Conservation (phyloP, 495 filamentous ascomycete genomes). For the Xylaria venustula region DNA sequence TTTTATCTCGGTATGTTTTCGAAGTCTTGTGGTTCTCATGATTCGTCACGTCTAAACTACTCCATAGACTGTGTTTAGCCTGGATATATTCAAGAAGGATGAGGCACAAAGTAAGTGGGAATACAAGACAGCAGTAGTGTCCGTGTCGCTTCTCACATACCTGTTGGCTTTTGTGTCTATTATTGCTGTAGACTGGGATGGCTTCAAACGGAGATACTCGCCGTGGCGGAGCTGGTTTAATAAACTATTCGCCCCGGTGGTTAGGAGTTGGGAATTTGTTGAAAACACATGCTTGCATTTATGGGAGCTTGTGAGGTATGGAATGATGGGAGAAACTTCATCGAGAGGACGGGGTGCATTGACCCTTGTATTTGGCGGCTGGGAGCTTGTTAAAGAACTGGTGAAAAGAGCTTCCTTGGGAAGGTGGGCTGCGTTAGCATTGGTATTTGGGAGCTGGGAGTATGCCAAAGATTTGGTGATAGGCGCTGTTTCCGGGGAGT, state of each 20-base stretch:
- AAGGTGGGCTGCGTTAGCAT: no score
- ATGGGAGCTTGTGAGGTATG: no score
- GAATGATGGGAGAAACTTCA: no score
- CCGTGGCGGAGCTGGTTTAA: not conserved
- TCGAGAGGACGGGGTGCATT: no score
- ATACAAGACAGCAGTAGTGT: not conserved
- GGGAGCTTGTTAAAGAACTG: no score
- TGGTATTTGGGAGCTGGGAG: no score
- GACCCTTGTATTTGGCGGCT: no score
- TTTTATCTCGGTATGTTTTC: not conserved
- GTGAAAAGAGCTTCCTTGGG: no score
- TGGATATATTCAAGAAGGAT: not conserved
- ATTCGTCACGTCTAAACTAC: not conserved
- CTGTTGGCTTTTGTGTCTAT: not conserved
- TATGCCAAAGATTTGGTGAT: no score
- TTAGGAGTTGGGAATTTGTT: no score
- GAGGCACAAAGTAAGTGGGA: not conserved
- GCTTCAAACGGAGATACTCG: not conserved
- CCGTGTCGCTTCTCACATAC: not conserved
- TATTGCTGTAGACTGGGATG: not conserved
- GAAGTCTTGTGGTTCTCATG: not conserved
- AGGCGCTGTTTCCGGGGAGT: no score
- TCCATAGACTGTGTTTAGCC: not conserved
- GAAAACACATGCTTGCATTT: no score
- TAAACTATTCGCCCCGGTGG: constrained; percentile 18